Conservation (phyloP, 2,329 filamentous ascomycete species). For the Colletotrichum truncatum region DNA sequence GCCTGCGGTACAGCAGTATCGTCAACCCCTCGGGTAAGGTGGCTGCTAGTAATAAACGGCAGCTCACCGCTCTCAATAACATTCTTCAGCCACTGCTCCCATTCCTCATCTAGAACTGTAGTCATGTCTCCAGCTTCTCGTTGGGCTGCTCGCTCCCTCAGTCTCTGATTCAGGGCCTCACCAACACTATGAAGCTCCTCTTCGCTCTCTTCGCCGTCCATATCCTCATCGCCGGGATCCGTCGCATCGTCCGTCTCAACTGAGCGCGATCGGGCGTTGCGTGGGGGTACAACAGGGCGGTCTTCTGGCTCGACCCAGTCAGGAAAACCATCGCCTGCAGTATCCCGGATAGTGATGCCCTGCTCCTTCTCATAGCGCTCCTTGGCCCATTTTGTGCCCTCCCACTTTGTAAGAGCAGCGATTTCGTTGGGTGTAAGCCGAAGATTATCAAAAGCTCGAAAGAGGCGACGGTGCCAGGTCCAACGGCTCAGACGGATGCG, state of each 20-base stretch:
- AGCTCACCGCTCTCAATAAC: constrained; percentile 71
- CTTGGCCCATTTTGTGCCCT: constrained; percentile 85
- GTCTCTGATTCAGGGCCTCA: constrained; percentile 69
- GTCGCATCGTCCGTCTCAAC: constrained; percentile 19
- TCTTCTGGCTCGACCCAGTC: constrained; percentile 63
- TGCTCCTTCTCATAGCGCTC: constrained; percentile 83
- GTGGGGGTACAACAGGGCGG: constrained; percentile 29
- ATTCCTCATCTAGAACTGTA: constrained; percentile 73
- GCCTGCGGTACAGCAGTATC: constrained; percentile 43
- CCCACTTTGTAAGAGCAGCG: constrained; percentile 78
- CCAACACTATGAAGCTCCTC: constrained; percentile 68
- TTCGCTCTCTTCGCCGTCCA: constrained; percentile 61
- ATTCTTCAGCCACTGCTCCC: constrained; percentile 80
- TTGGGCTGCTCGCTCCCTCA: constrained; percentile 70
- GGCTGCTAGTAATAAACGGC: constrained; percentile 52
- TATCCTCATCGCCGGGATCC: constrained; percentile 44
- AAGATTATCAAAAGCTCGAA: constrained; percentile 78
- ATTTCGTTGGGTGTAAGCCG: constrained; percentile 77
- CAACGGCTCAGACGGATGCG: constrained; percentile 81
- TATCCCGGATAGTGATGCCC: constrained; percentile 74
- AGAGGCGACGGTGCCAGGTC: constrained; percentile 79
- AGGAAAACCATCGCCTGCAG: constrained; percentile 73
- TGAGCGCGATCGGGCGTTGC: constrained; percentile 9
- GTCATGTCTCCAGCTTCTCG: constrained; percentile 68
- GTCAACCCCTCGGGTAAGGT: constrained; percentile 46